Evolutionary conservation across 129 eudicot species (phyloP).

Genomic region (Centrapalus pauciflorus): DNA sequence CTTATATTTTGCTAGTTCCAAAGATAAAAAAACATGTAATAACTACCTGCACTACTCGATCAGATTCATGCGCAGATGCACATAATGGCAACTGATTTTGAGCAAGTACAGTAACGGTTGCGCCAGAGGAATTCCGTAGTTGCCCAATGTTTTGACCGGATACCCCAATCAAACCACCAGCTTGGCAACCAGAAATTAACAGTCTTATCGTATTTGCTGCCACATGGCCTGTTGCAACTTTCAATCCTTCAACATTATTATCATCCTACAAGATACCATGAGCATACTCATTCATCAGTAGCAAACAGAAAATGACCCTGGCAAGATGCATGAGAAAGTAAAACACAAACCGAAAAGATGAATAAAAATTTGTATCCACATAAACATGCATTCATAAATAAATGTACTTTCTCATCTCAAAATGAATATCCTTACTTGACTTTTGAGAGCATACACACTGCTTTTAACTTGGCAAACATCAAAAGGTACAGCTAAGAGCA

Average conservation of each 20-base stretch:
- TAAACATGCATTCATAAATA: slow-evolving; percentile 8
- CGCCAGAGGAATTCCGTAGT: slow-evolving; percentile 81
- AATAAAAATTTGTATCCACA: not conserved
- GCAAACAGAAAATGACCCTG: no score
- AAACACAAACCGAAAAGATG: no score
- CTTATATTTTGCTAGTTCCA: not conserved
- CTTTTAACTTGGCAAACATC: not conserved
- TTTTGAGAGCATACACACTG: not conserved
- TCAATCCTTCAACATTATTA: slow-evolving; percentile 37
- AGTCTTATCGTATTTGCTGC: slow-evolving; percentile 82
- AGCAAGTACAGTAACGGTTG: slow-evolving; percentile 76
- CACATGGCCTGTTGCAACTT: slow-evolving; percentile 71
- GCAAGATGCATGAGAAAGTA: no score
- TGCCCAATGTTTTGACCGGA: slow-evolving; percentile 89
- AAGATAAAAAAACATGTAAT: not conserved
- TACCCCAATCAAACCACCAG: slow-evolving; percentile 84
- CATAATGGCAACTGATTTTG: slow-evolving; percentile 89
- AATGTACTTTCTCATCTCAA: not conserved
- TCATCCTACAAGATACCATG: slow-evolving; percentile 56
- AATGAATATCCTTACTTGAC: not conserved
- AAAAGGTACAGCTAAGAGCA: not conserved
- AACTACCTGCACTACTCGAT: slow-evolving; percentile 90
- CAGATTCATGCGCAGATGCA: slow-evolving; percentile 97
- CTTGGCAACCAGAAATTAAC: slow-evolving; percentile 93
- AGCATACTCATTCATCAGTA: slow-evolving; percentile 1